Conservation (phyloP, 2,329 filamentous ascomycete species). For the Eutypella sp. region DNA sequence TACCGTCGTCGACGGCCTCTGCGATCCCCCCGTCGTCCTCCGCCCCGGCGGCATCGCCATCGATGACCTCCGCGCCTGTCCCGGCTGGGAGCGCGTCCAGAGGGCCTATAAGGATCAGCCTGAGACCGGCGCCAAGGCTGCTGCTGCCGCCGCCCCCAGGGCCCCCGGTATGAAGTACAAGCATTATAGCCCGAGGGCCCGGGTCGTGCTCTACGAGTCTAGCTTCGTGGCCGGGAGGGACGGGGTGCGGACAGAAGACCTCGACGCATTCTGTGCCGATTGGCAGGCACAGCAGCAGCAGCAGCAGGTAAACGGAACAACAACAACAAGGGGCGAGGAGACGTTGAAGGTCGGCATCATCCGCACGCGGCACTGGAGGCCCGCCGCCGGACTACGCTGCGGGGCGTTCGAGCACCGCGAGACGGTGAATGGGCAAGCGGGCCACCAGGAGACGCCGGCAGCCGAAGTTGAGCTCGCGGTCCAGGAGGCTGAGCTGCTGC, state of each 20-base stretch:
- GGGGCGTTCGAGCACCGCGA: constrained; percentile 25
- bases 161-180: constrained; percentile 99
- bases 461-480: constrained; percentile 32
- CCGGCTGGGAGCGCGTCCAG: constrained; percentile 75
- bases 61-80: constrained; percentile 66
- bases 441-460: constrained; percentile 11
- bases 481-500: constrained; percentile 34
- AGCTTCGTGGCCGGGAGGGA: constrained; percentile 28
- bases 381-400: constrained; percentile 35
- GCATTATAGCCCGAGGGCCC: constrained; percentile 90
- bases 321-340: constrained; percentile 10
- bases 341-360: constrained; percentile 44
- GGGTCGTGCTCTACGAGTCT: constrained; percentile 75
- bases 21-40: constrained; percentile 72
- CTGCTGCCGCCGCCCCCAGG: no score
- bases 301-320: no score
- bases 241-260: constrained; percentile 33
- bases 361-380: constrained; percentile 50
- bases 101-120: constrained; percentile 75
- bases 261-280: constrained; percentile 15
- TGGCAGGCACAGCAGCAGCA: constrained; percentile 8
- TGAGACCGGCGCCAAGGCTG: constrained; percentile 56
- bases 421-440: constrained; percentile 18
- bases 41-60: constrained; percentile 83
- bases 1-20: constrained; percentile 90